Evolutionary conservation across 192 early-diverging fungal species (phyloP), one percentile per base, ranked within the genome.

Genomic region (Chytriomyces sp.): DNA sequence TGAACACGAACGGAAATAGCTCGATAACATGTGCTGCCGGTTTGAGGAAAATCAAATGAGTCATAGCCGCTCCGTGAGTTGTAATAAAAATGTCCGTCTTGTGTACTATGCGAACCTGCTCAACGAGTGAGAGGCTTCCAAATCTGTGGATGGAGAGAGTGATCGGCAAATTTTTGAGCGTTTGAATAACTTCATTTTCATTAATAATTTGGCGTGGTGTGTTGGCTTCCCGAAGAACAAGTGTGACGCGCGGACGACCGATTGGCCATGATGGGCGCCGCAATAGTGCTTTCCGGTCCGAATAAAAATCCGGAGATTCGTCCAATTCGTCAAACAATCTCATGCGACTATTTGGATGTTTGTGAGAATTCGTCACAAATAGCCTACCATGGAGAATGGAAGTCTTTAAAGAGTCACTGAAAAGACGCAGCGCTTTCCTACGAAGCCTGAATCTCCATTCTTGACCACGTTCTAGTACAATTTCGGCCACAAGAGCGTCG

Each of bases 11-110:
- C 14, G 78, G 78, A 53, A 79, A 79, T 34, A 79, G 39, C 59
- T 79, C 78, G 33, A 79, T 59, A 17, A 79, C 70, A 33, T 67
- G 55, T 19, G 60, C 39, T 1, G 36, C 44, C 22, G 57, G 52
- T 65, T 77, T 76, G 22, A 79, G 32, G 41, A 79, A 79, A 31
- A 79, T 34, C 22, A 79, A 17, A 40, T 79, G 78, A 17, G 75
- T 72, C 44, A 79, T 52, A 3, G 75, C 78, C 4, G 78, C 78
- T 2, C 78, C 78, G 55, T 79, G 78, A 66, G 72, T 79, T 2
- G 77, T 59, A 39, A 79, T 72, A 14, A 79, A 64, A 37, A 79
- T 68, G 60, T 79, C 78, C 0, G 78, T 73, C 3, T 49, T n/a
- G 59, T 33, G 39, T 7, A 79, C 39, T 12, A 72, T 52, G 17